Percentiles rank a stretch among this genome's conserved stretches.
Evolutionary conservation across 108 stramenopile species (phyloP).

Genomic region (Pseudonitzschia multiseries): DNA sequence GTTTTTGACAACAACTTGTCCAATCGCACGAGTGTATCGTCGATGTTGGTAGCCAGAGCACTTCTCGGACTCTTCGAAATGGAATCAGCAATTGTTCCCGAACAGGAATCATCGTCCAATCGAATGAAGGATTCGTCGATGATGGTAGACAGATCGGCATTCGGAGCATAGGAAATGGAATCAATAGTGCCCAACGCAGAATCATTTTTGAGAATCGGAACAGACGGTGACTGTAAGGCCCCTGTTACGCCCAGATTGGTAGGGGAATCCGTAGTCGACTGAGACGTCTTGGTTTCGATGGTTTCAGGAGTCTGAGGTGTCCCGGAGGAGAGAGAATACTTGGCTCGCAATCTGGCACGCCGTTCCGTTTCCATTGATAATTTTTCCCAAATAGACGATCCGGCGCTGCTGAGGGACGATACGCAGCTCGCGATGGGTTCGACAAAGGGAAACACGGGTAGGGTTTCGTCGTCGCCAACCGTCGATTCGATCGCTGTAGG

Average conservation of each 20-base stretch:
- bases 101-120: no score
- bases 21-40: slow-evolving; percentile 12
- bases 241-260: neutral
- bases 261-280: neutral
- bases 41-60: slow-evolving; percentile 1
- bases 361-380: slow-evolving; percentile 6
- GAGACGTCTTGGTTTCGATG: neutral
- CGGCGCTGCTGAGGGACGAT: neutral
- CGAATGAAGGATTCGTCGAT: no score
- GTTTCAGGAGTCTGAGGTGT: slow-evolving; percentile 4
- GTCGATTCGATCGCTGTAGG: neutral
- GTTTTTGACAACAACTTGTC: slow-evolving; percentile 3
- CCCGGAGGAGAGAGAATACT: neutral
- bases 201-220: neutral
- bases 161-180: no score
- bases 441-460: neutral
- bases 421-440: neutral
- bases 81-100: neutral
- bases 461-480: neutral
- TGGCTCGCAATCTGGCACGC: slow-evolving; percentile 15
- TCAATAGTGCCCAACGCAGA: no score
- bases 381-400: slow-evolving; percentile 12
- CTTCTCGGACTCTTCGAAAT: neutral
- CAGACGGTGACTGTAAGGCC: neutral
- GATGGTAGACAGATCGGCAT: no score